Base-by-base conservation (phyloP, 148 eudicot species). In the Rheum nobile region DNA sequence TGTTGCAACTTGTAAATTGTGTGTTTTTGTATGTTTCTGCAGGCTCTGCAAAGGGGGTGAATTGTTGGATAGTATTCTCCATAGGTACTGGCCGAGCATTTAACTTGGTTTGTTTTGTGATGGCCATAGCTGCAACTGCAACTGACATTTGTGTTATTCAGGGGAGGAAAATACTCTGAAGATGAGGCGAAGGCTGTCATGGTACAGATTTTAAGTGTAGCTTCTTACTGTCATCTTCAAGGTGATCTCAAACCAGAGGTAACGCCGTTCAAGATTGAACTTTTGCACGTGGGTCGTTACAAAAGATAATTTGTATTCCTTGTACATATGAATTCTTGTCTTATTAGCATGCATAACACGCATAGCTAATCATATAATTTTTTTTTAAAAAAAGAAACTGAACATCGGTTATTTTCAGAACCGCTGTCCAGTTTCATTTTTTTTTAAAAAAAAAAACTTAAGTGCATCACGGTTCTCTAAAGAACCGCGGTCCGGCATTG, bases 221-320 rank as follows among this genome's bases (percentile, higher is more conserved):
- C 82, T 32, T 85, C 98, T 24, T 91, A 88, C 79, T 89, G 96
- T 80, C 98, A 94, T 85, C 89, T 91, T 74, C 98, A 94, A 84
- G 98, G 98, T n/a, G 98, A 94, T 85, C 86, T 94, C 43, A 94
- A 94, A 74, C 98, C 98, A 9, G 98, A 94, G 98, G 98, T 91
- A 85, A 48, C 39, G 37, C 5, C 19, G 0, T 11, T 61, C 67
- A 61, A 17, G 19, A 47, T 47, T 47, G 5, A 47, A 47, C 21
- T 17, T 38, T 47, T 47, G n/a, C n/a, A 47, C 21, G 16, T 47
- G 21, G 9, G 21, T 43, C 14, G 17, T 43, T 43, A 3, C 2
- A 11, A 43, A 43, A 43, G 47, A 43, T 43, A 47, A 47, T 47
- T 47, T 17, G n/a, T 38, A 1, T 57, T 9, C 32, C n/a, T 14